Conservation (phyloP, 2,329 filamentous ascomycete genomes). For the Pestalotiopsis sp. region DNA sequence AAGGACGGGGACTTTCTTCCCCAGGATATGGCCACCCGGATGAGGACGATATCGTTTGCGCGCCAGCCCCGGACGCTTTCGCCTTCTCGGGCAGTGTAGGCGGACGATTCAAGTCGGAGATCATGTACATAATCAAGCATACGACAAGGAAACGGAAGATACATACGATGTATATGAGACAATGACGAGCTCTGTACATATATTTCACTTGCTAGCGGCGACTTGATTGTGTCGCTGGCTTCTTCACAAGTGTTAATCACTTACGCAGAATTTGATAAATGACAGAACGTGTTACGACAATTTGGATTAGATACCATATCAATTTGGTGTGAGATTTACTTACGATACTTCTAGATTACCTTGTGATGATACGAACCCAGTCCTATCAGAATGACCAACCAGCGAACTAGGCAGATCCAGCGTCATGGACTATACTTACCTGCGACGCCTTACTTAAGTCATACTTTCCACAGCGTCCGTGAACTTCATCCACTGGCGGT, state of each 20-base stretch:
- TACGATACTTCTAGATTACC: no score
- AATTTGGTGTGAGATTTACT: no score
- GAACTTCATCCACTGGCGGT: background rate
- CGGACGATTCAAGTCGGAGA: background rate
- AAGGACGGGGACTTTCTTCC: slow-evolving; percentile 18
- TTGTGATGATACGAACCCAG: no score
- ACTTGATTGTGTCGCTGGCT: no score
- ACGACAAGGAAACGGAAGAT: background rate
- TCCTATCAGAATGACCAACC: no score
- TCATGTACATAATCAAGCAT: background rate
- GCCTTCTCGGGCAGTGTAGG: background rate
- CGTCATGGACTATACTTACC: background rate
- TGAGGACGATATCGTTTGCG: slow-evolving; percentile 23
- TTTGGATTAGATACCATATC: no score
- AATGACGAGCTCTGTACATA: background rate
- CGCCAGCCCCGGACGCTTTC: background rate
- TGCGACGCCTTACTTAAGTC: background rate
- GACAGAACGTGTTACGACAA: no score
- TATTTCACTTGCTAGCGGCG: no score
- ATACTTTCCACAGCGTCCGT: background rate
- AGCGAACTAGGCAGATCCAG: background rate
- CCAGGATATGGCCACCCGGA: slow-evolving; percentile 14
- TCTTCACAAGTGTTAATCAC: no score
- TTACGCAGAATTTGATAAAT: no score
- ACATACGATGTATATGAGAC: background rate